Conservation (phyloP, 2,329 filamentous ascomycete species). For the Ceratocystis albifundus region DNA sequence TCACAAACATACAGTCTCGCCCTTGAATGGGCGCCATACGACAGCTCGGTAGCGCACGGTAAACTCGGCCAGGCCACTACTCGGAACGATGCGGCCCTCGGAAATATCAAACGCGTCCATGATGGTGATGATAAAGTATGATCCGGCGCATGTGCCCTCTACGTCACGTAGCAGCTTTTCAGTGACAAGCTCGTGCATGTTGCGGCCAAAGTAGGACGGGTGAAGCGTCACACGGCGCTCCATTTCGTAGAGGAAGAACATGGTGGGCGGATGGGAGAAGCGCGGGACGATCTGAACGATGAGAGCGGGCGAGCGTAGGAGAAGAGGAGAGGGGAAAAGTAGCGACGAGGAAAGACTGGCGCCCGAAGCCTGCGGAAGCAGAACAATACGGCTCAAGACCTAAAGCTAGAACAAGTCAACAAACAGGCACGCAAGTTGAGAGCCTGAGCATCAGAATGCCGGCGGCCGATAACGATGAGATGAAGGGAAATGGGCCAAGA, state of each 20-base stretch:
- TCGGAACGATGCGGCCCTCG: conserved; percentile 81
- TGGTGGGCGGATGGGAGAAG: conserved; percentile 34
- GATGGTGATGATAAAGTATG: conserved; percentile 95
- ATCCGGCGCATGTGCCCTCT: conserved; percentile 87
- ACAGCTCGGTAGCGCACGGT: conserved; percentile 91
- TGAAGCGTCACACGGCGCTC: conserved; percentile 91
- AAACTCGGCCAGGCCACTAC: conserved; percentile 85
- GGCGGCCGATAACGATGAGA: too few species aligned
- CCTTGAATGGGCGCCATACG: conserved; percentile 95
- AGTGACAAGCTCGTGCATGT: conserved; percentile 84
- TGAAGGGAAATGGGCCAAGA: too few species aligned
- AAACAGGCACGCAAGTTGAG: too few species aligned
- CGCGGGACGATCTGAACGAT: neutral
- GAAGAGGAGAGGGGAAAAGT: neutral
- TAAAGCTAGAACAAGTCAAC: too few species aligned
- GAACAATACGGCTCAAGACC: too few species aligned
- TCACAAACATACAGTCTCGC: conserved; percentile 67
- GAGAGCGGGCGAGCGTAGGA: neutral
- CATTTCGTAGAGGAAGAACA: conserved; percentile 98
- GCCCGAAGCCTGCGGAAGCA: neutral
- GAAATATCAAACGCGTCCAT: conserved; percentile 95
- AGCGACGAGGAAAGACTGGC: neutral
- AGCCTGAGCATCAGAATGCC: too few species aligned
- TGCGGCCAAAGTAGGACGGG: conserved; percentile 90
- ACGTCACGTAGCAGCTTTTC: conserved; percentile 84